Base-by-base conservation (phyloP, 129 eudicot genomes). In the sunflower (Helianthus annuus) region DNA sequence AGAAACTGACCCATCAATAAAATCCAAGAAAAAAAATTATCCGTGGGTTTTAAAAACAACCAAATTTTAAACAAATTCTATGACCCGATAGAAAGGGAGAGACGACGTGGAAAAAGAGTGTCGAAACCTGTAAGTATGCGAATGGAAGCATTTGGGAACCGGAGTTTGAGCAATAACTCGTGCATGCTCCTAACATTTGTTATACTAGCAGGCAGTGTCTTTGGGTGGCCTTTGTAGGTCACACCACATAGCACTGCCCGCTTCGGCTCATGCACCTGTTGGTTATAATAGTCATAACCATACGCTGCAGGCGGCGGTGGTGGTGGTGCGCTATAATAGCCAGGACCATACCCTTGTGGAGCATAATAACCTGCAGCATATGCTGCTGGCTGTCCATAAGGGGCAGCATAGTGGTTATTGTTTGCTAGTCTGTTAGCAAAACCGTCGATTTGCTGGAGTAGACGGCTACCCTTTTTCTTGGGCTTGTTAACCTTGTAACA, bases 171-270 rank as follows among this genome's bases (percentile, higher is more conserved):
- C 72, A 91, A 70, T 46, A 85, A 79, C 17, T 63, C 64, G 55
- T 73, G 81, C 83, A 88, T 84, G 64, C 34, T 75, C 38, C 62
- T 51, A 24, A 81, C 89, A 48, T 91, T 87, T 54, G 78, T 85
- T 69, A 85, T 44, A 76, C 95, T 88, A 10, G 91, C 91, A 2
- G 80, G 56, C 42, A 91, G 87, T 44, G 81, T 67, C 81, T 76
- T 76, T 40, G n/a, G 22, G 55, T 85, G 88, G 9, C 85, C 91
- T 74, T 78, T 81, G 82, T 91, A 91, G 75, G 77, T 91, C 62
- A 91, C 80, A 11, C 92, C 92, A 16, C 89, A 83, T 24, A 91
- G 54, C 76, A 91, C 85, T 14, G 95, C 97, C 71, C 82, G 83
- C 81, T 78, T 91, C 72, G 64, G 77, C 72, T 87, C 95, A 49